Percentiles rank a stretch among this genome's conserved stretches.
These are phyloP conservation scores for Hypericum perforatum DNA, from an alignment of 345 rosid genomes.

Conservation along the genomic window DNA sequence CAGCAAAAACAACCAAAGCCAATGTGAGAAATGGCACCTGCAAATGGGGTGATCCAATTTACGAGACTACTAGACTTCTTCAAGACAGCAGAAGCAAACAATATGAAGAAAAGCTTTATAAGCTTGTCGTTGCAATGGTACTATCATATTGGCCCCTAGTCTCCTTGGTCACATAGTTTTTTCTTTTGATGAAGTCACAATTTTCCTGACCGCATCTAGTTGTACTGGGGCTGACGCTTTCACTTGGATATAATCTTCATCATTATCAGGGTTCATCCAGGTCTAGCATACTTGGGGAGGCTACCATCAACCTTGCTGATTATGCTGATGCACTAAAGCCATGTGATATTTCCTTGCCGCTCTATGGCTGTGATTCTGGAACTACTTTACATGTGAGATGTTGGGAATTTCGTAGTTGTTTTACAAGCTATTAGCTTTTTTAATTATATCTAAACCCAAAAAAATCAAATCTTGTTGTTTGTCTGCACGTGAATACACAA, in stretches of 20 bases:
- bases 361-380: slow-evolving; percentile 83
- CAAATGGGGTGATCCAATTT: slow-evolving; percentile 99
- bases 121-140: slow-evolving; percentile 84
- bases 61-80: slow-evolving; percentile 91
- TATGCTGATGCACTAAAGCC: slow-evolving; percentile 88
- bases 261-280: slow-evolving; percentile 76
- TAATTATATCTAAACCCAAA: background rate
- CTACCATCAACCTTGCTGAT: slow-evolving; percentile 80
- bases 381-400: slow-evolving; percentile 80
- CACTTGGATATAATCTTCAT: slow-evolving; percentile 16
- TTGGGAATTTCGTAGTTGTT: slow-evolving; percentile 14
- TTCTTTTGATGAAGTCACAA: too few species aligned
- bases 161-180: slow-evolving; percentile 2
- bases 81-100: slow-evolving; percentile 70
- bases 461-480: background rate
- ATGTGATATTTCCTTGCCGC: slow-evolving; percentile 48
- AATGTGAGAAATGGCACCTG: slow-evolving; percentile 92
- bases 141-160: slow-evolving; percentile 4
- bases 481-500: background rate
- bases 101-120: slow-evolving; percentile 75
- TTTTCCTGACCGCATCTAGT: too few species aligned
- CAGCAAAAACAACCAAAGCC: slow-evolving; percentile 87
- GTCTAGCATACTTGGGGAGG: slow-evolving; percentile 88
- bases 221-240: slow-evolving; percentile 8
- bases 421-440: background rate